phyloP scores from a whole-genome alignment of 2,329 filamentous ascomycete species.

The Verticillium isaacii region DNA sequence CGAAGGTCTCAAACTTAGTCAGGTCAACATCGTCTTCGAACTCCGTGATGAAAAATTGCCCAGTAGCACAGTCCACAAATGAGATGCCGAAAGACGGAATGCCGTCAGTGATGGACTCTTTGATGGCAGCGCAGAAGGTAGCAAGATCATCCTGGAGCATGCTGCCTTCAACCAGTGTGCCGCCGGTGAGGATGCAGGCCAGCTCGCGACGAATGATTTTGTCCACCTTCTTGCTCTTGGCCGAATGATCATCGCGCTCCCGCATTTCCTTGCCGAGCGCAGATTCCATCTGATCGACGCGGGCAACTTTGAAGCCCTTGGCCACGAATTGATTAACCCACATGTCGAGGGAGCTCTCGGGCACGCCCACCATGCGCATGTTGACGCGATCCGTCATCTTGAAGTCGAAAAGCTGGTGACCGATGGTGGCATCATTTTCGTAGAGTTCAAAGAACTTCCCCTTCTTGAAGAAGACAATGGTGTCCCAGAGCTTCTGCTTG shows the following conservation, averaged over 20 bases:
- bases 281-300: slow-evolving; percentile 95
- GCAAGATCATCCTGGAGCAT: slow-evolving; percentile 99
- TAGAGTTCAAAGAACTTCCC: slow-evolving; percentile 99
- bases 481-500: slow-evolving; percentile 96
- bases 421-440: slow-evolving; percentile 94
- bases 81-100: slow-evolving; percentile 83
- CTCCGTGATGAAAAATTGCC: slow-evolving; percentile 88
- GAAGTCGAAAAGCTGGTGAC: slow-evolving; percentile 93
- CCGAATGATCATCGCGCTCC: slow-evolving; percentile 66
- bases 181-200: slow-evolving; percentile 83
- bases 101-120: slow-evolving; percentile 69
- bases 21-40: slow-evolving; percentile 89
- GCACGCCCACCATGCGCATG: slow-evolving; percentile 99
- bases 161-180: slow-evolving; percentile 88
- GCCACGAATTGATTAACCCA: slow-evolving; percentile 99
- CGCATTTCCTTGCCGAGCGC: slow-evolving; percentile 97
- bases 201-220: slow-evolving; percentile 92
- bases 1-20: slow-evolving; percentile 95
- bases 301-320: slow-evolving; percentile 94
- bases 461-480: slow-evolving; percentile 99
- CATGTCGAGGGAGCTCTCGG: slow-evolving; percentile 88
- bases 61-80: slow-evolving; percentile 93
- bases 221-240: slow-evolving; percentile 68
- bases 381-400: slow-evolving; percentile 98
- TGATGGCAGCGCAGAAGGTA: slow-evolving; percentile 93